These are phyloP conservation scores for Globisporangium polare DNA, from an alignment of 352 stramenopile genomes.

Conservation along the genomic window DNA sequence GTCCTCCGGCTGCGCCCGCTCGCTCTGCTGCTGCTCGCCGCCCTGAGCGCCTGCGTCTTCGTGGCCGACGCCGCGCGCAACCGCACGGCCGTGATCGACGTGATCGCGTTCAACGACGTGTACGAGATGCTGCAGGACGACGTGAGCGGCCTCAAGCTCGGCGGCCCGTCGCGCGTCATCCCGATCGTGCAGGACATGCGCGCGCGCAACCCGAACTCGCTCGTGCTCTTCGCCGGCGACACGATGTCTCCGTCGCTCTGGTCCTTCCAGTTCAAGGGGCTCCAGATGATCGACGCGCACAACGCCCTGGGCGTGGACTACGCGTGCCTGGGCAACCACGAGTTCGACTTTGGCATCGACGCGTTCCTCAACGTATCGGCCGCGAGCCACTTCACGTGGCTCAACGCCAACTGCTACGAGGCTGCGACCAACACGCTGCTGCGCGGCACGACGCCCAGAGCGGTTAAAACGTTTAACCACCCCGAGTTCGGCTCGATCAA, in stretches of 20 bases:
- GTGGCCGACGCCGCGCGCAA: slow-evolving; percentile 20
- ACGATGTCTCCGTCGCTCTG: slow-evolving; percentile 83
- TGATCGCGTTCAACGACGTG: slow-evolving; percentile 77
- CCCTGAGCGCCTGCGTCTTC: not conserved
- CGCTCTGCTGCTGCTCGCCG: not conserved
- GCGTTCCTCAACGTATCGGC: slow-evolving; percentile 65
- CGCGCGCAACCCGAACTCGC: slow-evolving; percentile 49
- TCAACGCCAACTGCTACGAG: slow-evolving; percentile 78
- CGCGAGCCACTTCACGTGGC: slow-evolving; percentile 58
- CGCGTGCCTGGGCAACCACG: slow-evolving; percentile 73
- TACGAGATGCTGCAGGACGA: slow-evolving; percentile 75
- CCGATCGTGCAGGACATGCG: slow-evolving; percentile 60
- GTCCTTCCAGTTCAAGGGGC: slow-evolving; percentile 73
- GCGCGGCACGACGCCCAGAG: slow-evolving; percentile 43
- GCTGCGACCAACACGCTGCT: slow-evolving; percentile 35
- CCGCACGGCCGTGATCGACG: slow-evolving; percentile 49
- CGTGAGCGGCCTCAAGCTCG: slow-evolving; percentile 58
- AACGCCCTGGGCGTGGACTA: slow-evolving; percentile 74
- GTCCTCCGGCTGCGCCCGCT: not conserved
- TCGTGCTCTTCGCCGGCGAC: slow-evolving; percentile 77
- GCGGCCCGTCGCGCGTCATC: slow-evolving; percentile 69
- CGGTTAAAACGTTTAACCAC: slow-evolving; percentile 46
- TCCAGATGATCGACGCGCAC: slow-evolving; percentile 78
- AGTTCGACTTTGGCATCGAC: slow-evolving; percentile 79
- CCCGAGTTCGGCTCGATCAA: slow-evolving; percentile 39